A percentile compares a stretch with the other conserved stretches of the same genome.
Evolutionary conservation across 2,329 filamentous ascomycete genomes (phyloP).

Genomic region (Macrophomina phaseolina): DNA sequence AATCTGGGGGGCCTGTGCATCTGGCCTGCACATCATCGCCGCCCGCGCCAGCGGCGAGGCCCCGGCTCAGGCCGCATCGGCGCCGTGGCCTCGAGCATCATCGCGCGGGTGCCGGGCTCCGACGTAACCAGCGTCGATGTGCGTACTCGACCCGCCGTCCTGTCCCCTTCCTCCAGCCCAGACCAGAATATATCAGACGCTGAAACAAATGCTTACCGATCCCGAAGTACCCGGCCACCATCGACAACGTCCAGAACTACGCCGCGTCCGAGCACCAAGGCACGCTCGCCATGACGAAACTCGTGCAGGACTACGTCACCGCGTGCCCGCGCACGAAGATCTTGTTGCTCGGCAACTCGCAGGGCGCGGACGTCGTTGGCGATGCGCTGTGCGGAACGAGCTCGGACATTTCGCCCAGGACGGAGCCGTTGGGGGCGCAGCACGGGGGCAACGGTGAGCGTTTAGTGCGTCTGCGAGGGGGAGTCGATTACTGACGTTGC

Average conservation of each 20-base stretch:
- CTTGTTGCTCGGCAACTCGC: constrained; percentile 39
- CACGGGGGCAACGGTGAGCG: background rate
- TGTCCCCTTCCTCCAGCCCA: no score
- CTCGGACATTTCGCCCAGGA: background rate
- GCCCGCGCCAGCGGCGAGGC: background rate
- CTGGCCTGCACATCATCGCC: constrained; percentile 3
- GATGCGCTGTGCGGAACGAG: constrained; percentile 36
- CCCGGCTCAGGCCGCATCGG: background rate
- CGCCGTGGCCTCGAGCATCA: background rate
- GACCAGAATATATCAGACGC: no score
- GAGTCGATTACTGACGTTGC: no score
- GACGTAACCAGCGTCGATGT: constrained; percentile 31
- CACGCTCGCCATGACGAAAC: constrained; percentile 31
- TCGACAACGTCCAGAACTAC: constrained; percentile 31
- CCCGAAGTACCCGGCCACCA: constrained; percentile 32
- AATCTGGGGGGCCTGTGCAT: background rate
- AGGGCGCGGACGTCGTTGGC: constrained; percentile 39
- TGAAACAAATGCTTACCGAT: background rate
- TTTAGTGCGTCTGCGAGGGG: no score
- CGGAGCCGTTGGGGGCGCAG: background rate
- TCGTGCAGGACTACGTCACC: constrained; percentile 28
- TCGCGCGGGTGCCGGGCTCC: background rate
- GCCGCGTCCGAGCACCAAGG: constrained; percentile 32
- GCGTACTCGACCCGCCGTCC: no score
- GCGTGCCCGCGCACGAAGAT: constrained; percentile 38